phyloP scores from a whole-genome alignment of 1,284 basidiomycete genomes.

The Marasmius sp. region DNA sequence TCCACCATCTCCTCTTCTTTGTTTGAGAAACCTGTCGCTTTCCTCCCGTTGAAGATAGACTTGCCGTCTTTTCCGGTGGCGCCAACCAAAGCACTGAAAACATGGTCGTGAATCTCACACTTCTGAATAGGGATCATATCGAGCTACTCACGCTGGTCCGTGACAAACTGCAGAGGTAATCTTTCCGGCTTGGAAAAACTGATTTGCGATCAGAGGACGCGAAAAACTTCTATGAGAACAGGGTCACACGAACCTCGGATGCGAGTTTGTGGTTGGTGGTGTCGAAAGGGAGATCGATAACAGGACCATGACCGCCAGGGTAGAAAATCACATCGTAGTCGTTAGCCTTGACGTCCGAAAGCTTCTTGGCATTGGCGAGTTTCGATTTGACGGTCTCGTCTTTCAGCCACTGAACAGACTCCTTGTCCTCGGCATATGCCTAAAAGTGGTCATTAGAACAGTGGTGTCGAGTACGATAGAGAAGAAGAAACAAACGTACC shows the following conservation, averaged over 20 bases:
- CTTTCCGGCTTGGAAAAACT: slow-evolving; percentile 65
- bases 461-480: neutral
- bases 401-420: slow-evolving; percentile 60
- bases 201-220: neutral
- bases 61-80: slow-evolving; percentile 54
- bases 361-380: slow-evolving; percentile 59
- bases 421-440: slow-evolving; percentile 62
- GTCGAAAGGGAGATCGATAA: slow-evolving; percentile 66
- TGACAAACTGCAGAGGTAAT: slow-evolving; percentile 73
- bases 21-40: slow-evolving; percentile 72
- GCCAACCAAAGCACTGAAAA: slow-evolving; percentile 48
- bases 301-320: slow-evolving; percentile 75
- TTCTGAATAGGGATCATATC: too few relatives aligned
- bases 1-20: slow-evolving; percentile 53
- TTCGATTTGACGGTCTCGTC: slow-evolving; percentile 58
- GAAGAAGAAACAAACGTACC: slow-evolving; percentile 27
- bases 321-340: slow-evolving; percentile 80
- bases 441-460: slow-evolving; percentile 21
- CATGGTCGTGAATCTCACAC: too few relatives aligned
- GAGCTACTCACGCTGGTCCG: slow-evolving; percentile 52
- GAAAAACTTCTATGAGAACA: neutral
- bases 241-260: slow-evolving; percentile 42
- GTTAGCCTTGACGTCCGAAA: slow-evolving; percentile 55
- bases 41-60: slow-evolving; percentile 63
- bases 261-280: slow-evolving; percentile 57